These are phyloP conservation scores for Silene noctiflora DNA, from an alignment of 179 eudicot genomes.

Conservation along the genomic window DNA sequence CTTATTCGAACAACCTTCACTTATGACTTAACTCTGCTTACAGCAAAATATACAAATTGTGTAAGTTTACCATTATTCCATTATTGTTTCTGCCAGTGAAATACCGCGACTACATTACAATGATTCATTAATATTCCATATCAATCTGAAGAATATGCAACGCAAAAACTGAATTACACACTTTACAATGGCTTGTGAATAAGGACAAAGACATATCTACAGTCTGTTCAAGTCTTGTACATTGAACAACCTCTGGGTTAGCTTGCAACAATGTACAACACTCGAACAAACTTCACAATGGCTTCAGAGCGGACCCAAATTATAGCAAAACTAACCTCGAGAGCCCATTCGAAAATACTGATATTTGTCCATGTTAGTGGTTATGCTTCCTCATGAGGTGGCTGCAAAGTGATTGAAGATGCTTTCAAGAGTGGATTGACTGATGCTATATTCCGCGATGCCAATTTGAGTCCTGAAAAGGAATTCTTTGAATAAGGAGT, in stretches of 20 bases:
- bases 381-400: slow-evolving; percentile 40
- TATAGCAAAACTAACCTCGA: background rate
- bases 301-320: background rate
- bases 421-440: slow-evolving; percentile 97
- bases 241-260: too few species aligned
- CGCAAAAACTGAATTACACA: background rate
- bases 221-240: too few species aligned
- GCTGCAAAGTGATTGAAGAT: slow-evolving; percentile 96
- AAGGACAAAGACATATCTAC: background rate
- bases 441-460: slow-evolving; percentile 89
- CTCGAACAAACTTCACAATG: slow-evolving; percentile 7
- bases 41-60: background rate
- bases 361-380: background rate
- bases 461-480: slow-evolving; percentile 56
- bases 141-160: background rate
- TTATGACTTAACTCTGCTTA: too few species aligned
- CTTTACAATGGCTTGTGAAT: background rate
- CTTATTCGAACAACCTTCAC: too few species aligned
- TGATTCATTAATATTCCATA: background rate
- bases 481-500: slow-evolving; percentile 3
- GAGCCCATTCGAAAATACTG: background rate
- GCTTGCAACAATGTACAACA: background rate
- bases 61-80: too few species aligned
- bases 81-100: background rate
- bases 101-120: background rate